Percentiles rank a stretch among this genome's conserved stretches.
phyloP scores from a whole-genome alignment of 495 filamentous ascomycete species.

The Aspergillus bridgeri region DNA sequence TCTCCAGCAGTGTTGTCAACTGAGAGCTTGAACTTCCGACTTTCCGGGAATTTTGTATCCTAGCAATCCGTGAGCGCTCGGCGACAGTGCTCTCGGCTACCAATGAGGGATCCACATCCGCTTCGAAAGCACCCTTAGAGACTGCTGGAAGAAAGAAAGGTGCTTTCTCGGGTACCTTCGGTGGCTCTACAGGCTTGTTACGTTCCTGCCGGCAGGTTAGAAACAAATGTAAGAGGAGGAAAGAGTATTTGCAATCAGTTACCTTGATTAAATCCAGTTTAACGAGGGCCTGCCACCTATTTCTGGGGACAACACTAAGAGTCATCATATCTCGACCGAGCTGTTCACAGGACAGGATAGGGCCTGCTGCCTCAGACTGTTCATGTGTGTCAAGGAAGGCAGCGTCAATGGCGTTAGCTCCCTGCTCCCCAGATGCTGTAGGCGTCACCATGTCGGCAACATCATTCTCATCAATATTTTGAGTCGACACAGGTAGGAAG shows the following conservation, averaged over 20 bases:
- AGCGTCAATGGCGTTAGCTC: slow-evolving; percentile 64
- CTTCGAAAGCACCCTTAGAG: slow-evolving; percentile 13
- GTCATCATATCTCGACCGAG: slow-evolving; percentile 78
- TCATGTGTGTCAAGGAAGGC: slow-evolving; percentile 59
- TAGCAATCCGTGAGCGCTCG: slow-evolving; percentile 49
- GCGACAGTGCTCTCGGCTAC: slow-evolving; percentile 28
- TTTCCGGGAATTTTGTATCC: slow-evolving; percentile 32
- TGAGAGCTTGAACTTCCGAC: slow-evolving; percentile 31
- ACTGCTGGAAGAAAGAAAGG: slow-evolving; percentile 88
- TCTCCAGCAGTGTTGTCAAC: slow-evolving; percentile 57
- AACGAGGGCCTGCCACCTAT: slow-evolving; percentile 88
- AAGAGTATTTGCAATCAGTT: slow-evolving; percentile 1
- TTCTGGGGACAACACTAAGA: slow-evolving; percentile 81
- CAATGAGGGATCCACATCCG: slow-evolving; percentile 37
- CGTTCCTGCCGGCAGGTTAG: slow-evolving; percentile 50
- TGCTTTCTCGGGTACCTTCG: slow-evolving; percentile 88
- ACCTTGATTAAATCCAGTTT: slow-evolving; percentile 85
- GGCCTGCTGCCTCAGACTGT: slow-evolving; percentile 44
- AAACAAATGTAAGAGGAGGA: not conserved
- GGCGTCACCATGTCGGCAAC: slow-evolving; percentile 61
- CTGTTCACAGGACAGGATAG: slow-evolving; percentile 61
- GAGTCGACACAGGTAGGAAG: slow-evolving; percentile 81
- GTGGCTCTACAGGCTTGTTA: slow-evolving; percentile 90
- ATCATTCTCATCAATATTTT: slow-evolving; percentile 72
- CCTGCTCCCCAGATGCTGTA: slow-evolving; percentile 80